Percentiles rank a stretch among this genome's conserved stretches.
Conservation (phyloP, 495 filamentous ascomycete genomes). For the Pyronema domesticum region DNA sequence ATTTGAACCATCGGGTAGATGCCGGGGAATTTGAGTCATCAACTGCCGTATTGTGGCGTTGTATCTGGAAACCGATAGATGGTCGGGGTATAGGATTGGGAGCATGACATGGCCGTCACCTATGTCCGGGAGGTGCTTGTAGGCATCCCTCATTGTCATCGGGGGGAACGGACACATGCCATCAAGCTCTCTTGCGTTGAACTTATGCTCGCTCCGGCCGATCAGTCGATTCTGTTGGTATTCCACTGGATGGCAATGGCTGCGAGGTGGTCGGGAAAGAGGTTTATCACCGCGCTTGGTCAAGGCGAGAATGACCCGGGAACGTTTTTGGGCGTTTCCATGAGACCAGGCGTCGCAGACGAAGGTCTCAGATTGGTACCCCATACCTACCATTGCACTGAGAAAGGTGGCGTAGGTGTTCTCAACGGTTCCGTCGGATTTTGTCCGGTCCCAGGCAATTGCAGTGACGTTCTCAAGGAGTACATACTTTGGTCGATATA, state of each 20-base stretch:
- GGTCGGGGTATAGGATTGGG: slow-evolving; percentile 46
- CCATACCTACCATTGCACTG: slow-evolving; percentile 49
- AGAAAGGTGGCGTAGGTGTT: slow-evolving; percentile 52
- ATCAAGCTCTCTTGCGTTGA: slow-evolving; percentile 33
- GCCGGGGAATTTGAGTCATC: slow-evolving; percentile 28
- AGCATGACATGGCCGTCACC: slow-evolving; percentile 35
- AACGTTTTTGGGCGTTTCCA: slow-evolving; percentile 43
- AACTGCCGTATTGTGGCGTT: slow-evolving; percentile 13
- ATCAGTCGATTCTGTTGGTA: too few relatives aligned
- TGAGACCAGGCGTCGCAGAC: slow-evolving; percentile 49
- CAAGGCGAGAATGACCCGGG: slow-evolving; percentile 46
- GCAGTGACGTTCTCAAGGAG: slow-evolving; percentile 53
- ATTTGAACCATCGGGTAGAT: not conserved
- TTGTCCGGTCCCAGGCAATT: slow-evolving; percentile 33
- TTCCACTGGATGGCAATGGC: slow-evolving; percentile 38
- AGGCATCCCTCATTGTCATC: slow-evolving; percentile 32
- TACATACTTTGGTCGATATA: slow-evolving; percentile 54
- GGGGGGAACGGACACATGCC: slow-evolving; percentile 39
- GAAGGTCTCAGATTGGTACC: slow-evolving; percentile 50
- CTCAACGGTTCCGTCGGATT: slow-evolving; percentile 25
- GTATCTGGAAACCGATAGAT: slow-evolving; percentile 28
- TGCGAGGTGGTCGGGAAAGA: slow-evolving; percentile 35
- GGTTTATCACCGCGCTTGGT: slow-evolving; percentile 42
- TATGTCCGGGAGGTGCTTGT: slow-evolving; percentile 41
- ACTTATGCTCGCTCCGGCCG: slow-evolving; percentile 37